Evolutionary conservation across 192 early-diverging fungal species (phyloP).

Genomic region (Mortierella antarctica): DNA sequence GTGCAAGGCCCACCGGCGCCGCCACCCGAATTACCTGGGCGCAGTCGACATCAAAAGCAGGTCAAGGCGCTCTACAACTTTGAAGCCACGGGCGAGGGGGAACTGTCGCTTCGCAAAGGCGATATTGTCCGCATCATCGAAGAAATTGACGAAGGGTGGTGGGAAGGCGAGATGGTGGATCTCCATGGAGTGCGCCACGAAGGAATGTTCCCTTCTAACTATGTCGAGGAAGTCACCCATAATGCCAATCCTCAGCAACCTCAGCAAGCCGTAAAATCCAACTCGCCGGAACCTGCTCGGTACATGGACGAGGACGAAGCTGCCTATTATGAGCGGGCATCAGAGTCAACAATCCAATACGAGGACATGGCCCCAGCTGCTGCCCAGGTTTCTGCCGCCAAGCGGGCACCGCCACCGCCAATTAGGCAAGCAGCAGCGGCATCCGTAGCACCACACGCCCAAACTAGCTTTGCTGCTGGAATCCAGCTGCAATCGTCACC

Average conservation of each 20-base stretch:
- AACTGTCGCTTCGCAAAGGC: slow-evolving; percentile 84
- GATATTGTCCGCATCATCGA: slow-evolving; percentile 89
- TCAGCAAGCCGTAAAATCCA: slow-evolving; percentile 25
- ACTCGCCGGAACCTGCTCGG: slow-evolving; percentile 34
- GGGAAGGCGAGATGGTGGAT: slow-evolving; percentile 87
- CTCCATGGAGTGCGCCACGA: slow-evolving; percentile 61
- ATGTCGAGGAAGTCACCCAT: slow-evolving; percentile 73
- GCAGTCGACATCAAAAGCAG: slow-evolving; percentile 64
- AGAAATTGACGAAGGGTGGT: slow-evolving; percentile 95
- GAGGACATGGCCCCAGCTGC: slow-evolving; percentile 25
- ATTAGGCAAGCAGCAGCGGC: slow-evolving; percentile 31
- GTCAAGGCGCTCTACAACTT: slow-evolving; percentile 84
- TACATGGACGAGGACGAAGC: slow-evolving; percentile 52
- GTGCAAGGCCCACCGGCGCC: slow-evolving; percentile 45
- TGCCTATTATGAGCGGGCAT: slow-evolving; percentile 47
- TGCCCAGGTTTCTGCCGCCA: slow-evolving; percentile 10
- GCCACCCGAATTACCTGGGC: slow-evolving; percentile 44
- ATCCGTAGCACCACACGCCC: not conserved
- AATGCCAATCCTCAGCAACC: slow-evolving; percentile 36
- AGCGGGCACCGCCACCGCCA: slow-evolving; percentile 50
- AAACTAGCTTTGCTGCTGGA: not conserved
- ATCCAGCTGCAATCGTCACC: not conserved
- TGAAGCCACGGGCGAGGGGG: slow-evolving; percentile 80
- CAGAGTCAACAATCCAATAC: slow-evolving; percentile 42
- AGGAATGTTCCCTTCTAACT: slow-evolving; percentile 97